Percentiles rank a stretch among this genome's conserved stretches.
phyloP scores from a whole-genome alignment of 352 stramenopile genomes.

The Globisporangium carolinianum region DNA sequence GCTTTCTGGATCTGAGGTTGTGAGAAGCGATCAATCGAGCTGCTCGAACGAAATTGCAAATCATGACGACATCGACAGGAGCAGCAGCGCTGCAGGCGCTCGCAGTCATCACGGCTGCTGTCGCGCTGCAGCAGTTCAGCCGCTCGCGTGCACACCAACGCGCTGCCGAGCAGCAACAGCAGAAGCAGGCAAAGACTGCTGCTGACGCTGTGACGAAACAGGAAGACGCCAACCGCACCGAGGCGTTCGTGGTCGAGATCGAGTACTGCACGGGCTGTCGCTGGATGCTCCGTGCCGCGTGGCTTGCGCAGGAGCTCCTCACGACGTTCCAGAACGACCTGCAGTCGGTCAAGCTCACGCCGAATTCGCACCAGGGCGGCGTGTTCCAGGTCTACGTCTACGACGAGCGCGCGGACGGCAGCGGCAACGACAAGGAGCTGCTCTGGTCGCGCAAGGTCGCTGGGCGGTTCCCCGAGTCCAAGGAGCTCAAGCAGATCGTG shows the following conservation, averaged over 20 bases:
- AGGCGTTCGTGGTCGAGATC: conserved; percentile 77
- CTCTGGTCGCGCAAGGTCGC: conserved; percentile 82
- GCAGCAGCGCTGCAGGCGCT: conserved; percentile 14
- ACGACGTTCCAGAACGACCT: conserved; percentile 88
- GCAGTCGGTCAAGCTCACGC: conserved; percentile 54
- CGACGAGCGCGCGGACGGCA: conserved; percentile 14
- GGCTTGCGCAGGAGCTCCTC: conserved; percentile 89
- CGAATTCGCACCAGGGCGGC: conserved; percentile 47
- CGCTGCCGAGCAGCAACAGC: conserved; percentile 8
- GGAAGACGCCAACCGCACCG: conserved; percentile 7
- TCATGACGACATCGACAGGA: background rate
- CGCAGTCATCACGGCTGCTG: conserved; percentile 17
- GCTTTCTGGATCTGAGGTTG: too few relatives aligned
- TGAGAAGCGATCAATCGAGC: too few relatives aligned
- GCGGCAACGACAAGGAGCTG: conserved; percentile 37
- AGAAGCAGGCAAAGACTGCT: conserved; percentile 2
- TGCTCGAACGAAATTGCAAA: too few relatives aligned
- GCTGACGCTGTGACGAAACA: background rate
- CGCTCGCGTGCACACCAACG: conserved; percentile 1
- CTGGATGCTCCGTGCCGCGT: conserved; percentile 87
- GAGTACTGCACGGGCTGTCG: conserved; percentile 89
- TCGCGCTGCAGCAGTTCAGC: conserved; percentile 44
- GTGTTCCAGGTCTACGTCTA: conserved; percentile 68
- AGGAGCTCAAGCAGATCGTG: conserved; percentile 90
- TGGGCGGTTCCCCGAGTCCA: conserved; percentile 87